phyloP scores from a whole-genome alignment of 306 rosid genomes.

The Castanopsis chinensis region DNA sequence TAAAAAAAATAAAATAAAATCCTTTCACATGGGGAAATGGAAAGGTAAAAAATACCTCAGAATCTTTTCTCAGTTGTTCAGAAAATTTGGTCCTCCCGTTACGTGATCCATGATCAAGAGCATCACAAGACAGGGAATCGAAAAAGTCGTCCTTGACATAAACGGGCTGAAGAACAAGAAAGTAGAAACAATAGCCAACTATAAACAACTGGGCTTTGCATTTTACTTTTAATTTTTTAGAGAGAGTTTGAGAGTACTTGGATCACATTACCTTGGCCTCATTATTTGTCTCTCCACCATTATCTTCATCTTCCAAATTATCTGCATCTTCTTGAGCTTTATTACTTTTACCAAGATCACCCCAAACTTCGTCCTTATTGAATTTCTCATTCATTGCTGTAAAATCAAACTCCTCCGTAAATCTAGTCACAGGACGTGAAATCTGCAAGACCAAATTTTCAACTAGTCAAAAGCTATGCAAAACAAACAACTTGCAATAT shows the following conservation, averaged over 20 bases:
- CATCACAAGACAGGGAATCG: slow-evolving; percentile 44
- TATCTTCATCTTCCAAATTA: slow-evolving; percentile 26
- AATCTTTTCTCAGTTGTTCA: slow-evolving; percentile 49
- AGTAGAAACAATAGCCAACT: neutral
- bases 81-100: slow-evolving; percentile 50
- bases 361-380: slow-evolving; percentile 63
- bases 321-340: slow-evolving; percentile 30
- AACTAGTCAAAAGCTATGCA: neutral
- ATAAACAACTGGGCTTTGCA: neutral
- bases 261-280: slow-evolving; percentile 32
- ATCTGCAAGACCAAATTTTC: slow-evolving; percentile 29
- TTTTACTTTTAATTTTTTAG: neutral
- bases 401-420: slow-evolving; percentile 59
- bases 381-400: slow-evolving; percentile 62
- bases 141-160: slow-evolving; percentile 58
- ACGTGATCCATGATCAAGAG: slow-evolving; percentile 28
- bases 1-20: neutral
- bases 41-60: slow-evolving; percentile 35
- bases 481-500: neutral
- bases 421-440: slow-evolving; percentile 34
- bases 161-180: slow-evolving; percentile 34
- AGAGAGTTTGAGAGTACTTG: neutral
- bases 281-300: slow-evolving; percentile 14
- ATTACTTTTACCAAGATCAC: slow-evolving; percentile 49
- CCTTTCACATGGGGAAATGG: neutral